Base-by-base conservation (phyloP, 495 filamentous ascomycete genomes). In the Pseudomonodictys pantanalensis region DNA sequence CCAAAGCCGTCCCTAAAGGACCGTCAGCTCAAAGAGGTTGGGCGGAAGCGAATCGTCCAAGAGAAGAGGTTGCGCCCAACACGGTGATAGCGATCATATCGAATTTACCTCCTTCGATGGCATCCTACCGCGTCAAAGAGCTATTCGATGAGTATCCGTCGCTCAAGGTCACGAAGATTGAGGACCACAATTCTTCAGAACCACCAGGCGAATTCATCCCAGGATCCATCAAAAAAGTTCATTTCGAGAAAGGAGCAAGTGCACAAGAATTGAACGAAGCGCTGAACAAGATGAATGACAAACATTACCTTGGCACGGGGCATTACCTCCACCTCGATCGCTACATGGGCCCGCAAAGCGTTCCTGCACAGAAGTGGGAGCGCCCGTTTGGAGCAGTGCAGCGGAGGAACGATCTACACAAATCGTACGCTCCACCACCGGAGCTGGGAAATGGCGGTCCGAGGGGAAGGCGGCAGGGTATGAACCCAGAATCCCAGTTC, bases 251-350 rank as follows among this genome's bases (percentile, higher is more conserved):
- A 49, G 42, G 20, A 9, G 38, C 48, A 7, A 43, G 1, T 6
- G 9, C 20, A 5, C 2, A 1, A 8, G 48, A 52, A 3, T 26
- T 60, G 17, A 29, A 43, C 24, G 32, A 45, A 3, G 56, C 56
- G 2, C 20, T 54, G 7, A 44, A 44, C 7, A 33, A 49, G 20
- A 3, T 62, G 52, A 53, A 44, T 29, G 49, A 52, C 42, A 61
- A 49, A 32, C 45, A 50, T 25, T 62, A 62, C 25, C 42, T 62
- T 12, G 45, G 59, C 2, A 6, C 24, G 2, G 59, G 59, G 4
- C 45, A 51, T 24, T 62, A 49, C 22, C 44, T 62, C 5, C 51
- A 50, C 26, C 10, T 62, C 17, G 59, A 62, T 23, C 41, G 51
- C 17, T 62, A 51, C n/a, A 8, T 62, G 4, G 42, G 33, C 1